Conservation (phyloP, 306 rosid species). For the Inga leiocalycina region DNA sequence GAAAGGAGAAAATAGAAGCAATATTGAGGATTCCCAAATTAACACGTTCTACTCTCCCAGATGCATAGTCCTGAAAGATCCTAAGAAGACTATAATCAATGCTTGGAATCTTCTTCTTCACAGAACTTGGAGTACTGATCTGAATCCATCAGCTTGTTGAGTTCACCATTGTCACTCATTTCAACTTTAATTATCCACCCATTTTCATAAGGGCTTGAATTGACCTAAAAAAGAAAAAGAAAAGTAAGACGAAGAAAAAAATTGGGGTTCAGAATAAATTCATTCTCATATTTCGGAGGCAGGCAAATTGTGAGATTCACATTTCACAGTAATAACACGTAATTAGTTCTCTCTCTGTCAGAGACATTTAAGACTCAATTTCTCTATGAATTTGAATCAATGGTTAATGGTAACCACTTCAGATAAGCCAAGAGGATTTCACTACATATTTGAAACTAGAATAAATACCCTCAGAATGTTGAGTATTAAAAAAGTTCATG, state of each 20-base stretch:
- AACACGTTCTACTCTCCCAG: slow-evolving; percentile 28
- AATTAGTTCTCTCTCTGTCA: background rate
- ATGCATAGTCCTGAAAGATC: slow-evolving; percentile 21
- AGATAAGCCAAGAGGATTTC: background rate
- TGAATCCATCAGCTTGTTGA: slow-evolving; percentile 81
- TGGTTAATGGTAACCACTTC: background rate
- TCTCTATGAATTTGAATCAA: background rate
- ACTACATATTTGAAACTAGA: background rate
- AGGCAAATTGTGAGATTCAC: background rate
- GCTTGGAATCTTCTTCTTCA: slow-evolving; percentile 88
- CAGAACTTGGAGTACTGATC: slow-evolving; percentile 89
- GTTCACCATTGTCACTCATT: slow-evolving; percentile 54
- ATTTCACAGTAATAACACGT: background rate
- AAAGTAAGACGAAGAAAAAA: slow-evolving; percentile 4
- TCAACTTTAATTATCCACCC: slow-evolving; percentile 95
- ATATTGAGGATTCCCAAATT: slow-evolving; percentile 33
- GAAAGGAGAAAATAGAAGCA: slow-evolving; percentile 11
- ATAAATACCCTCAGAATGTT: background rate
- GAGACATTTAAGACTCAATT: background rate
- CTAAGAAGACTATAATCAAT: slow-evolving; percentile 43
- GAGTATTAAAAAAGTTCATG: background rate
- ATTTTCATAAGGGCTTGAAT: slow-evolving; percentile 76
- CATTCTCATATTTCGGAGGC: background rate
- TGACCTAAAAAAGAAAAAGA: slow-evolving; percentile 49
- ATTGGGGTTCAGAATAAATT: background rate